Conservation (phyloP, 306 rosid species). For the Mimosa bimucronata region DNA sequence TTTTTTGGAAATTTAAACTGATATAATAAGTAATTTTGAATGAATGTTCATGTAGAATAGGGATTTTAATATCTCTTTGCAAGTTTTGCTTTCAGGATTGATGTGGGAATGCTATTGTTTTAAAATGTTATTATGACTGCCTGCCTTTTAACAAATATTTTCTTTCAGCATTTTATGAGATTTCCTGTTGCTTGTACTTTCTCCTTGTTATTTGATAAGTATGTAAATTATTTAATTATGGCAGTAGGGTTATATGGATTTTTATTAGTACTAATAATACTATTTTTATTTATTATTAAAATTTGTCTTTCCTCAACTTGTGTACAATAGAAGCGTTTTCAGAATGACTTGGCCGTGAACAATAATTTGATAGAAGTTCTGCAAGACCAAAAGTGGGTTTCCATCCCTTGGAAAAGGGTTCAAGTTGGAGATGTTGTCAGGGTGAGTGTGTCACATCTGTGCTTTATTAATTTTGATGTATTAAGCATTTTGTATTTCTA, state of each 20-base stretch:
- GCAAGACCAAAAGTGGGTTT: conserved; percentile 84
- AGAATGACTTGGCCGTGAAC: conserved; percentile 85
- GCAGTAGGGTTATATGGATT: conserved; percentile 1
- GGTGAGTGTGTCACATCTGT: conserved; percentile 54
- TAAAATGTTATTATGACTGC: neutral
- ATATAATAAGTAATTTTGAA: neutral
- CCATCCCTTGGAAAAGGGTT: conserved; percentile 83
- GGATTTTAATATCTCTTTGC: neutral
- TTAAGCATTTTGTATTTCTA: conserved; percentile 21
- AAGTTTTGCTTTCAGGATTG: conserved; percentile 15
- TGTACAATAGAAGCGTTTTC: conserved; percentile 83
- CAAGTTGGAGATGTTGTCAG: conserved; percentile 88
- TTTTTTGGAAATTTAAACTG: conserved; percentile 19
- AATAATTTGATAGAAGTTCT: conserved; percentile 68
- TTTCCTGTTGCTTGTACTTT: neutral
- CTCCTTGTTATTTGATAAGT: neutral
- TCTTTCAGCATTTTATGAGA: conserved; percentile 5
- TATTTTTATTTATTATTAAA: neutral
- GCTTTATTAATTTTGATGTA: conserved; percentile 28
- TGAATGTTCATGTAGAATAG: conserved; percentile 10
- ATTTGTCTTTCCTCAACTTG: conserved; percentile 37
- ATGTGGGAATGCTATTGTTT: neutral
- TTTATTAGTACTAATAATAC: neutral
- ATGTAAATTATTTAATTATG: conserved; percentile 5
- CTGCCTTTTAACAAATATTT: neutral